Conservation (phyloP, 2,329 filamentous ascomycete genomes). For the Simplicillium sp. region DNA sequence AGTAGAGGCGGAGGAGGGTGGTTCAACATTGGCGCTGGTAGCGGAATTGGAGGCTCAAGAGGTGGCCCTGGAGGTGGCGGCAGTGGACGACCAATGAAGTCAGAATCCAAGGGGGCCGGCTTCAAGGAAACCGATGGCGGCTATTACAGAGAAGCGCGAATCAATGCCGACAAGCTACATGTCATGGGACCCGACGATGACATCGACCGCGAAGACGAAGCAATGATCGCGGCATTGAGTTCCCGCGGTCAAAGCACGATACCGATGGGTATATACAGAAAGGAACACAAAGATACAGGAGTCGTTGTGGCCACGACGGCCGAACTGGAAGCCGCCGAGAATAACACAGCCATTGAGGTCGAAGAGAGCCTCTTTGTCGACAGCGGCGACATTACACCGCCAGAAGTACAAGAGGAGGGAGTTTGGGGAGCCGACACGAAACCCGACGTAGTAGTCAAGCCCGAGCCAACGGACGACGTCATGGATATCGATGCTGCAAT, state of each 20-base stretch:
- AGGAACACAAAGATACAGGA: slow-evolving; percentile 44
- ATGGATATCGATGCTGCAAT: slow-evolving; percentile 8
- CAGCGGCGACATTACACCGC: slow-evolving; percentile 15
- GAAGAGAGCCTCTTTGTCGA: slow-evolving; percentile 38
- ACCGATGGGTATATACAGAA: slow-evolving; percentile 47
- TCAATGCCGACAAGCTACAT: slow-evolving; percentile 49
- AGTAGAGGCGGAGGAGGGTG: slow-evolving; percentile 4
- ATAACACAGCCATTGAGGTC: slow-evolving; percentile 25
- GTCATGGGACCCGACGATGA: slow-evolving; percentile 31
- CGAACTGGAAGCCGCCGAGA: slow-evolving; percentile 45
- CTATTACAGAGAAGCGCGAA: slow-evolving; percentile 32
- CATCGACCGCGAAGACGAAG: slow-evolving; percentile 33
- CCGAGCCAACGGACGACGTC: slow-evolving; percentile 28
- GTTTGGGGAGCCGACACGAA: slow-evolving; percentile 33
- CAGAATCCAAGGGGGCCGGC: slow-evolving; percentile 23
- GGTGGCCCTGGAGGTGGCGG: slow-evolving; percentile 17
- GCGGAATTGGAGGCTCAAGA: slow-evolving; percentile 17
- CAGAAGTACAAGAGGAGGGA: slow-evolving; percentile 21
- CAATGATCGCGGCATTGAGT: slow-evolving; percentile 26
- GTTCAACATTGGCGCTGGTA: slow-evolving; percentile 10
- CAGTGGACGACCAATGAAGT: slow-evolving; percentile 17
- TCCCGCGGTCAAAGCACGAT: slow-evolving; percentile 24
- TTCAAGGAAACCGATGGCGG: slow-evolving; percentile 24
- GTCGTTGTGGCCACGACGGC: slow-evolving; percentile 46
- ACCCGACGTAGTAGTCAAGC: slow-evolving; percentile 29